These are phyloP conservation scores for Fusarium nematophilum DNA, from an alignment of 2,329 filamentous ascomycete genomes.

Conservation along the genomic window DNA sequence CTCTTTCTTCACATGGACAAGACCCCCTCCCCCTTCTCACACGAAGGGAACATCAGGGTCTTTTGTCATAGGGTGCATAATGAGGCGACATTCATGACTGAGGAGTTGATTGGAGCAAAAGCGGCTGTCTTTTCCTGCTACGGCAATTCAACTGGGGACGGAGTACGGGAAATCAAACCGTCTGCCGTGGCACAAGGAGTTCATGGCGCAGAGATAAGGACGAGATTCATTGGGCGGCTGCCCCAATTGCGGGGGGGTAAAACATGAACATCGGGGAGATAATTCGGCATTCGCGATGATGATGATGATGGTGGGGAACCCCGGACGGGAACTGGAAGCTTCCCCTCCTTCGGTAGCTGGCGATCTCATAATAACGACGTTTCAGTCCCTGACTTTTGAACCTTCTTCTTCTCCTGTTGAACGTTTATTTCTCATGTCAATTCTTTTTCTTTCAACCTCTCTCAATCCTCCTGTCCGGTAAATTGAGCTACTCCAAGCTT, in stretches of 20 bases:
- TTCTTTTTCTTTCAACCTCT: not conserved
- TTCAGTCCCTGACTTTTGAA: not conserved
- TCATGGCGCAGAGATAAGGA: not conserved
- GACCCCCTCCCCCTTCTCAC: no score
- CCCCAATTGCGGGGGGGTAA: conserved; percentile 31
- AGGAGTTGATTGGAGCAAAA: not conserved
- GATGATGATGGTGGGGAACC: conserved; percentile 35
- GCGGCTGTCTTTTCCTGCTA: conserved; percentile 1
- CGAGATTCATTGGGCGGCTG: conserved; percentile 3
- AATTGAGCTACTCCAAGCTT: not conserved
- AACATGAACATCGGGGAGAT: conserved; percentile 31
- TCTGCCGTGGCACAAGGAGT: conserved; percentile 4
- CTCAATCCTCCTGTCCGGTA: not conserved
- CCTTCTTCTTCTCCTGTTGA: not conserved
- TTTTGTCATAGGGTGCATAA: not conserved
- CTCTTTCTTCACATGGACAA: no score
- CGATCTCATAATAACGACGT: conserved; percentile 20
- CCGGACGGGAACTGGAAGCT: conserved; percentile 34
- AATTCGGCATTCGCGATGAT: conserved; percentile 38
- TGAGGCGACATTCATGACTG: conserved; percentile 1
- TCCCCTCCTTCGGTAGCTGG: conserved; percentile 24
- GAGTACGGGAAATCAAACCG: conserved; percentile 2
- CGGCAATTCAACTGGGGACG: conserved; percentile 4
- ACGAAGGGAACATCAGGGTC: conserved; percentile 46
- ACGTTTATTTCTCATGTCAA: no score